These are phyloP conservation scores for Extremus antarcticus DNA, from an alignment of 495 filamentous ascomycete species.

Conservation along the genomic window DNA sequence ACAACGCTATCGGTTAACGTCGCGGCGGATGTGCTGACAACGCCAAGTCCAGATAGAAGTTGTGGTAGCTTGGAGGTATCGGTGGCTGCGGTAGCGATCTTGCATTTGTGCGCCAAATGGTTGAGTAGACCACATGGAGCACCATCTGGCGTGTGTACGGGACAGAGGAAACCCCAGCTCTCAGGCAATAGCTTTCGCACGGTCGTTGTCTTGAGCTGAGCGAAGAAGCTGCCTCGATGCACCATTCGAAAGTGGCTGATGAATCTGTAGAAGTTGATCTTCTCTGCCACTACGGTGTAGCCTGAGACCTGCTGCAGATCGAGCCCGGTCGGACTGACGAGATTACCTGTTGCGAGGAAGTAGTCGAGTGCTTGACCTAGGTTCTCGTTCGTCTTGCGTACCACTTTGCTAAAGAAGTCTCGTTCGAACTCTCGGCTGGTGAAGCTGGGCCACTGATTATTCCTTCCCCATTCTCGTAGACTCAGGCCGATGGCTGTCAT, in stretches of 20 bases:
- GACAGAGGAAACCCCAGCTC: conserved; percentile 95
- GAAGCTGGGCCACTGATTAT: conserved; percentile 51
- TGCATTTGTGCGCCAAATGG: conserved; percentile 92
- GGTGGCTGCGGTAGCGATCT: conserved; percentile 60
- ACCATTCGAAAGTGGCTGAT: conserved; percentile 99
- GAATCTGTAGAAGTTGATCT: conserved; percentile 98
- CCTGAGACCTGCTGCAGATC: conserved; percentile 91
- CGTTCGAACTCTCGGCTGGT: conserved; percentile 59
- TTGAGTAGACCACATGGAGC: conserved; percentile 88
- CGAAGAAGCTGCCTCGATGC: conserved; percentile 97
- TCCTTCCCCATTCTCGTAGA: conserved; percentile 60
- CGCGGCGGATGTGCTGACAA: conserved; percentile 58
- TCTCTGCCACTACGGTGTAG: conserved; percentile 93
- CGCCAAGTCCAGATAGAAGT: conserved; percentile 66
- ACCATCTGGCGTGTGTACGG: conserved; percentile 96
- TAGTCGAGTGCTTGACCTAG: conserved; percentile 79
- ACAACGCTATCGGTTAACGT: conserved; percentile 69
- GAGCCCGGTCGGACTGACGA: conserved; percentile 78
- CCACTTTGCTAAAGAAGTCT: conserved; percentile 67
- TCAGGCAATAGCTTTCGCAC: conserved; percentile 91
- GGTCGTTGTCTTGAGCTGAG: conserved; percentile 91
- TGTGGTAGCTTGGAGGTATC: conserved; percentile 62
- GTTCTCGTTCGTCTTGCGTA: conserved; percentile 74
- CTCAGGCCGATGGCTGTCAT: conserved; percentile 52
- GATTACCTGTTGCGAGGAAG: conserved; percentile 91